Evolutionary conservation across 257 asterid genomes (phyloP), one percentile per base, ranked within the genome.

Genomic region (Osmanthus fragrans): DNA sequence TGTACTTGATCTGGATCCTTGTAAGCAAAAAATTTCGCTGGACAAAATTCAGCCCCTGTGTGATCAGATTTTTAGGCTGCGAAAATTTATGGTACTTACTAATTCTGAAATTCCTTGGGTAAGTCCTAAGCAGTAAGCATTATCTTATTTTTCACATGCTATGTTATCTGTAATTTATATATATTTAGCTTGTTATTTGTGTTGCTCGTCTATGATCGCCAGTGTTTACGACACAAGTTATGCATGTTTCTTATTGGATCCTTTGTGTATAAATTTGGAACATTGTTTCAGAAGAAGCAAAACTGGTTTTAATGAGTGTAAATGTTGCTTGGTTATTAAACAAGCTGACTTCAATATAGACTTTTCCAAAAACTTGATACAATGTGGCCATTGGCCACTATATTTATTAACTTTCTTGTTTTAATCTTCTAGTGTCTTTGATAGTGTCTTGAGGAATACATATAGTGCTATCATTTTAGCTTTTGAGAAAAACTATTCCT

Each of bases 1-100:
- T 82, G 74, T 25, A 73, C 82, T 92, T 47, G 92, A 97, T 67
- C 13, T 85, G 74, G 89, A 89, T 84, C 97, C 97, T 73, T 84
- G 89, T 77, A 69, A 80, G 77, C 84, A 84, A 10, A 80, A 85
- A 58, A 77, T 74, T 75, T 76, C 86, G 12, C 67, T 2, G 69
- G 73, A 82, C 70, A 86, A 83, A 65, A 77, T 84, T 81, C 84
- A 40, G 73, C 86, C 88, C 27, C 77, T 93, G 83, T 80, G 85
- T 84, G 80, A 83, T 79, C 94, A 87, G 82, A 82, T 88, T 79
- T 78, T 85, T 49, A 80, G 81, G 76, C 76, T 87, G 65, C 78
- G 96, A 83, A 86, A 90, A 81, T 83, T 83, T 7, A 85, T 90
- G 93, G 64, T 84, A 70, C 85, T 86, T 54, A 42, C 78, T 66